Base-by-base conservation (phyloP, 1,284 basidiomycete genomes). In the Trichosporon sp. region DNA sequence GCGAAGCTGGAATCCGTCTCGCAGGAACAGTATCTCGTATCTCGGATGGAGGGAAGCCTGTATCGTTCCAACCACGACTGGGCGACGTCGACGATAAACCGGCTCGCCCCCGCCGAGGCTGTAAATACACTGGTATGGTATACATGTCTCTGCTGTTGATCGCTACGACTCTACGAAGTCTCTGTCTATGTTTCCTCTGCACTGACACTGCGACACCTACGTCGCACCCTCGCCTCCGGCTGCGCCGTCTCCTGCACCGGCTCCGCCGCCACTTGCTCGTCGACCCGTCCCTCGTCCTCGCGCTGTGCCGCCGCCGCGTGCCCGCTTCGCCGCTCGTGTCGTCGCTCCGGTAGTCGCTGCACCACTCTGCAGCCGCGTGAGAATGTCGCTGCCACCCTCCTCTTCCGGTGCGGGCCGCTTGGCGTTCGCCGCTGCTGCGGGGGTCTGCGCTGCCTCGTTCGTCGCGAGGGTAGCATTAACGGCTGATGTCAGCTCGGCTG, bases 381-480 rank as follows among this genome's bases (percentile, higher is more conserved):
- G 61, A 19, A 67, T 67, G 36, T 63, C 66, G n/a, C 21, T 61
- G 0, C 59, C 65, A 5, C 34, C 61, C n/a, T 36, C 40, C 19
- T 49, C 58, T 16, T 67, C 66, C 9, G 66, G 66, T 9, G 66
- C 66, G 8, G 66, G 66, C 21, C 66, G 63, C 56, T 67, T 67
- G 14, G 37, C 57, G 46, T 36, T 44, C 7, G 40, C 32, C 10
- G 27, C 31, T 6, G 25, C 29, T 46, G 56, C n/a, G 32, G 32
- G 8, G 56, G 56, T 31, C 49, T 23, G 40, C 19, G 40, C 54
- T 21, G 37, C 60, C 16, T 59, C 58, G 21, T 29, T 19, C 29
- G 56, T 57, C 9, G 70, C 65, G 0, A 78, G 66, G 0, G 74
- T 73, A 5, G 77, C 76, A 59, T 78, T 78, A 56, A 78, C 77